phyloP scores from a whole-genome alignment of 2,329 filamentous ascomycete genomes.

The Xylaria sp. region DNA sequence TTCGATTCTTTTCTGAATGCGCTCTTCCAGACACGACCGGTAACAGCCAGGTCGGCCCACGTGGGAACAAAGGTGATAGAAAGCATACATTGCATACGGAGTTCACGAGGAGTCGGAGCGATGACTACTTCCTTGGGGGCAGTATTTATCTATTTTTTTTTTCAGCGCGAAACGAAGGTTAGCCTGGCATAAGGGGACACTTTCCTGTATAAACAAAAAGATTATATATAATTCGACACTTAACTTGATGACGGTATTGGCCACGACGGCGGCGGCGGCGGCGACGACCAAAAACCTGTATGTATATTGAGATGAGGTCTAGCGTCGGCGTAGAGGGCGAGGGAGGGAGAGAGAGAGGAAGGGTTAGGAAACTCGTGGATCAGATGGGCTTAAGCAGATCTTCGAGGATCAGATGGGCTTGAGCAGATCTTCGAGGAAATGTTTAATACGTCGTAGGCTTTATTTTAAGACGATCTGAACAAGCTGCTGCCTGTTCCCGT shows the following conservation, averaged over 20 bases:
- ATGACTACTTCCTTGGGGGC: neutral
- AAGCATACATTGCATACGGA: neutral
- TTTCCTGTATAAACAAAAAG: constrained; percentile 26
- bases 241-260: constrained; percentile 14
- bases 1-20: neutral
- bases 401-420: constrained; percentile 28
- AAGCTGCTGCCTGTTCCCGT: neutral
- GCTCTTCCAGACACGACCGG: neutral
- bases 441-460: constrained; percentile 30
- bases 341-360: too few relatives aligned
- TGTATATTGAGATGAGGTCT: constrained; percentile 20
- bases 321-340: constrained; percentile 28
- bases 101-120: neutral
- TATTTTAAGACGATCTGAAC: constrained; percentile 1
- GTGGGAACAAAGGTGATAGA: neutral
- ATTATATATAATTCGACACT: constrained; percentile 11
- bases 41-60: neutral
- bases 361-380: constrained; percentile 16
- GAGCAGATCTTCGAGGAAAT: constrained; percentile 29
- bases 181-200: too few relatives aligned
- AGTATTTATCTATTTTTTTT: too few relatives aligned
- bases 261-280: constrained; percentile 11
- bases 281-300: constrained; percentile 19
- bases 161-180: neutral
- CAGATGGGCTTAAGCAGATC: constrained; percentile 27